A percentile compares a stretch with the other conserved stretches of the same genome.
Evolutionary conservation across 2,329 filamentous ascomycete species (phyloP).

Genomic region (Aspergillus candidus): DNA sequence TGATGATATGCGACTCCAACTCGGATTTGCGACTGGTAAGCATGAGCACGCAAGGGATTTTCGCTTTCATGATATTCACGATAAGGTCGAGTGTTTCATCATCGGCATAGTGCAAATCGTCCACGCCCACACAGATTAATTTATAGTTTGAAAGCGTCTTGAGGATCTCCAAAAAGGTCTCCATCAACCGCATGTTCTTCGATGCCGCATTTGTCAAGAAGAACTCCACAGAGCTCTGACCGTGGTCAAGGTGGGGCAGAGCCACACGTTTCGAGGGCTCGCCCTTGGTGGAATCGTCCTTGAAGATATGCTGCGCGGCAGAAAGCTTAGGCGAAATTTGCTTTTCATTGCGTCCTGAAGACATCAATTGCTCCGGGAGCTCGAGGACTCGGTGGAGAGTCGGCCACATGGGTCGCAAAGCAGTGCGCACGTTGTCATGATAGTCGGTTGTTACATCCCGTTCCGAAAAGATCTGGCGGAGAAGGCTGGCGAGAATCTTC

Average conservation of each 20-base stretch:
- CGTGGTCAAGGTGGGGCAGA: constrained; percentile 30
- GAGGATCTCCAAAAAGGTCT: constrained; percentile 80
- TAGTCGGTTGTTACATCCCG: constrained; percentile 57
- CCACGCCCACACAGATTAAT: constrained; percentile 80
- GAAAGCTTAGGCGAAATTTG: constrained; percentile 24
- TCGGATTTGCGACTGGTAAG: constrained; percentile 69
- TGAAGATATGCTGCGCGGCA: constrained; percentile 26
- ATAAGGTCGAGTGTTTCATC: constrained; percentile 80
- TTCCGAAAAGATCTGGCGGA: constrained; percentile 61
- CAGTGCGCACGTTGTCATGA: constrained; percentile 52
- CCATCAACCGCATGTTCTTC: constrained; percentile 67
- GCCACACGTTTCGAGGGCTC: constrained; percentile 26
- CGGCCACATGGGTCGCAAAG: constrained; percentile 53
- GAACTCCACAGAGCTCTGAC: constrained; percentile 34
- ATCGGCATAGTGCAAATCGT: constrained; percentile 88
- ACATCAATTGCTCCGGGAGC: constrained; percentile 60
- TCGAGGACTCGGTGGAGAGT: constrained; percentile 54
- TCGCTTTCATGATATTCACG: constrained; percentile 68
- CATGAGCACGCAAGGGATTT: constrained; percentile 75
- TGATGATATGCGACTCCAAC: constrained; percentile 44
- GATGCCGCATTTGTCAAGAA: constrained; percentile 35
- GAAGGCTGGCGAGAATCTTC: constrained; percentile 54
- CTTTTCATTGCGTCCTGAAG: constrained; percentile 32
- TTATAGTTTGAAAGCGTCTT: constrained; percentile 75
- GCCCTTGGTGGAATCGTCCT: constrained; percentile 24